A percentile compares a stretch with the other conserved stretches of the same genome.
Conservation (phyloP, 2,329 filamentous ascomycete genomes). For the Fusarium ramigenum region DNA sequence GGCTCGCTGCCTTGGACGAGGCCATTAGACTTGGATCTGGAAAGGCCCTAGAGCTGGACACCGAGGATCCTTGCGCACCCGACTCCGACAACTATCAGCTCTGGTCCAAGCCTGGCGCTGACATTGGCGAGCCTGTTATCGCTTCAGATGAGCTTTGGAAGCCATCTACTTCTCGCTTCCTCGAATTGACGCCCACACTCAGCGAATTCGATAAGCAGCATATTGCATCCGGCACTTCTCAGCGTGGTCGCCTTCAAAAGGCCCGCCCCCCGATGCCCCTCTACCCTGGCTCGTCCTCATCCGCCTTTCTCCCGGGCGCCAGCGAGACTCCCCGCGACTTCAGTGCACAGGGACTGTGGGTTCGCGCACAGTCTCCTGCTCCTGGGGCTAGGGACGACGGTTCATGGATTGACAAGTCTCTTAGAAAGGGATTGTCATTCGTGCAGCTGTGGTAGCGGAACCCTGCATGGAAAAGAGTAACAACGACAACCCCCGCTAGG, state of each 20-base stretch:
- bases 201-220: constrained; percentile 31
- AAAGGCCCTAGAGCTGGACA: constrained; percentile 16
- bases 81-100: constrained; percentile 37
- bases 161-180: constrained; percentile 31
- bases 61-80: constrained; percentile 9
- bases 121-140: constrained; percentile 1
- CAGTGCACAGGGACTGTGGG: constrained; percentile 40
- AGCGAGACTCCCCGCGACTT: constrained; percentile 43
- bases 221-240: constrained; percentile 37
- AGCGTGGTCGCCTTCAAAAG: constrained; percentile 29
- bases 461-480: constrained; percentile 10
- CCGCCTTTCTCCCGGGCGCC: constrained; percentile 36
- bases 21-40: constrained; percentile 30
- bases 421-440: constrained; percentile 35
- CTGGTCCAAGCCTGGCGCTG: constrained; percentile 35
- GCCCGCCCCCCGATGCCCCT: constrained; percentile 37
- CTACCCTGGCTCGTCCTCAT: constrained; percentile 32
- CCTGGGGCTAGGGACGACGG: constrained; percentile 28
- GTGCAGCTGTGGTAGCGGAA: constrained; percentile 34
- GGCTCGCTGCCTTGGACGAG: constrained; percentile 52
- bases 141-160: constrained; percentile 37
- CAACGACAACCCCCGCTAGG: constrained; percentile 4
- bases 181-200: constrained; percentile 32
- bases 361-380: constrained; percentile 20
- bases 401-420: constrained; percentile 40